Percentiles rank a stretch among this genome's conserved stretches.
Evolutionary conservation across 2,329 filamentous ascomycete genomes (phyloP).

Genomic region (Verticillium longisporum): DNA sequence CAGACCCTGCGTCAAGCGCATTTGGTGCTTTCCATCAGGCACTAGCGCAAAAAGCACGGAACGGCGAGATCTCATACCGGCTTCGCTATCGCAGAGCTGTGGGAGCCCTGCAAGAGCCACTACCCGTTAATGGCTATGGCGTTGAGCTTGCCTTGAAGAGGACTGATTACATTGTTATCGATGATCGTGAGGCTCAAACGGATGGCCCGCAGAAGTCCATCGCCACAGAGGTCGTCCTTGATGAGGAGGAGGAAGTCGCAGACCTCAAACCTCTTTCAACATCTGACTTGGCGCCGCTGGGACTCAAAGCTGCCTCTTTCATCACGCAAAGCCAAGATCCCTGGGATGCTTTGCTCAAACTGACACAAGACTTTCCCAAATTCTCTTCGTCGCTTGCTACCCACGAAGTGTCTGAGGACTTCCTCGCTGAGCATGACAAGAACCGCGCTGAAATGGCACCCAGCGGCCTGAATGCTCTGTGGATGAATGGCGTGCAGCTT

Average conservation of each 20-base stretch:
- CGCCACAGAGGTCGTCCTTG: slow-evolving; percentile 38
- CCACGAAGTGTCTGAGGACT: slow-evolving; percentile 64
- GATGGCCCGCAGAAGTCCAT: slow-evolving; percentile 30
- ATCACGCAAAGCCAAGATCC: slow-evolving; percentile 77
- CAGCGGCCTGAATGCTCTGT: slow-evolving; percentile 73
- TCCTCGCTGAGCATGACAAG: slow-evolving; percentile 61
- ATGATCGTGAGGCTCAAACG: slow-evolving; percentile 65
- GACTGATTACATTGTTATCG: slow-evolving; percentile 98
- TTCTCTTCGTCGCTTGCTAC: slow-evolving; percentile 72
- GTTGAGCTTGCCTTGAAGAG: slow-evolving; percentile 87
- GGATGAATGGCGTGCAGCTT: slow-evolving; percentile 92
- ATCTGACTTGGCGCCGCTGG: slow-evolving; percentile 71
- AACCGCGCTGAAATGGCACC: slow-evolving; percentile 67
- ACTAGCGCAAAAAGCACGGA: slow-evolving; percentile 61
- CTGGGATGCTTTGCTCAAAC: slow-evolving; percentile 71
- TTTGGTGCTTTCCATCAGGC: slow-evolving; percentile 74
- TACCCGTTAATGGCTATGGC: slow-evolving; percentile 89
- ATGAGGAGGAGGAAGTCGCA: slow-evolving; percentile 65
- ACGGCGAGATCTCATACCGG: slow-evolving; percentile 75
- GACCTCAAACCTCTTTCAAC: slow-evolving; percentile 84
- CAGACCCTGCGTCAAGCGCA: slow-evolving; percentile 69
- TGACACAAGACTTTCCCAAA: slow-evolving; percentile 90
- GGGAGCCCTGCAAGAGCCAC: slow-evolving; percentile 41
- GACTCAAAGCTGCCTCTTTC: slow-evolving; percentile 78
- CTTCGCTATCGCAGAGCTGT: slow-evolving; percentile 67